Conservation (phyloP, 75 land plant genomes). For the Azolla pinnata region DNA sequence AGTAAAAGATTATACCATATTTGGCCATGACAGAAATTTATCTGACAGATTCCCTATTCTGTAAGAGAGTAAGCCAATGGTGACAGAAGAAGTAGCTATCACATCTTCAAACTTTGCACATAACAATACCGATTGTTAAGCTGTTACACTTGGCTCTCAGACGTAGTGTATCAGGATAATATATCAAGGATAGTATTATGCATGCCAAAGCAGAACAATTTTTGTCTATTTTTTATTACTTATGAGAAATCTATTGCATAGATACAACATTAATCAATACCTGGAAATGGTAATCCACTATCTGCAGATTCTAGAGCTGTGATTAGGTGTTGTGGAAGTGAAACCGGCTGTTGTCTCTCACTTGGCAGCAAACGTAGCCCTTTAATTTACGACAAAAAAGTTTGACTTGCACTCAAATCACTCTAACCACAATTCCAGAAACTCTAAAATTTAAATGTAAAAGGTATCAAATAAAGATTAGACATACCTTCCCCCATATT, state of each 20-base stretch:
- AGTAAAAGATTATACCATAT: too few species aligned
- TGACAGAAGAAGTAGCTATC: too few species aligned
- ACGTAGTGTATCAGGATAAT: too few species aligned
- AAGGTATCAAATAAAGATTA: not conserved
- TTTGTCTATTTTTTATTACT: too few species aligned
- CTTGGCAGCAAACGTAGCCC: slow-evolving; percentile 62
- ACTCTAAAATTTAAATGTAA: not conserved
- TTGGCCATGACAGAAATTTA: too few species aligned
- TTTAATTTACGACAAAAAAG: not conserved
- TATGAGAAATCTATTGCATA: not conserved
- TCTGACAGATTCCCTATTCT: too few species aligned
- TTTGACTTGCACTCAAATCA: not conserved
- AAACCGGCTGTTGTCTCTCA: slow-evolving; percentile 46
- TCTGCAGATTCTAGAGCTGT: slow-evolving; percentile 41
- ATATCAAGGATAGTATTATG: too few species aligned
- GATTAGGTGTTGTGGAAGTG: slow-evolving; percentile 69
- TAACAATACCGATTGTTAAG: too few species aligned
- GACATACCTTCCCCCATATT: slow-evolving; percentile 80
- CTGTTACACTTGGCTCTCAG: too few species aligned
- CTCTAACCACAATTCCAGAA: not conserved
- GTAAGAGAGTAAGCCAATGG: too few species aligned
- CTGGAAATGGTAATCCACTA: slow-evolving; percentile 34
- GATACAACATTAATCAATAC: slow-evolving; percentile 6
- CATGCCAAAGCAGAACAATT: too few species aligned
- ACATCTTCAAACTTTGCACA: too few species aligned